Percentiles rank a stretch among this genome's conserved stretches.
Conservation (phyloP, 208 protist genomes). For the Angomonas desouzai region DNA sequence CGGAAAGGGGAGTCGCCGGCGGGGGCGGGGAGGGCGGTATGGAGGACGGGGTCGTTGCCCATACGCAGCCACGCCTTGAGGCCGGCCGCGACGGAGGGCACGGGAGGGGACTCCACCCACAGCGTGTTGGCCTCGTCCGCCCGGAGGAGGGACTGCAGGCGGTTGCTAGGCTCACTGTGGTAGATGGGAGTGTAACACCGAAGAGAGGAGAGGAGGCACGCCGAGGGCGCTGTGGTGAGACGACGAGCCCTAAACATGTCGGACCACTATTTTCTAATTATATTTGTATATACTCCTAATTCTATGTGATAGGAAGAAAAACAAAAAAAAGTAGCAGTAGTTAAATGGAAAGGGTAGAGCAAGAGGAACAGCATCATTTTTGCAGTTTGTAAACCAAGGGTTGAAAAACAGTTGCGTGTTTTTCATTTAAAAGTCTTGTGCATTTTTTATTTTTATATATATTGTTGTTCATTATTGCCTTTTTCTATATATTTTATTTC, state of each 20-base stretch:
- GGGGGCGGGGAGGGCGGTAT: constrained; percentile 15
- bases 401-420: no score
- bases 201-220: not conserved
- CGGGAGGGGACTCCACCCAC: constrained; percentile 35
- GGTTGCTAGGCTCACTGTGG: constrained; percentile 28
- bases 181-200: constrained; percentile 82
- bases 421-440: not conserved
- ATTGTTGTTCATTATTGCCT: not conserved
- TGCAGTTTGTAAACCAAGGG: no score
- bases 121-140: constrained; percentile 60
- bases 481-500: constrained; percentile 8
- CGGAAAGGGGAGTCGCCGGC: constrained; percentile 57
- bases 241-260: not conserved
- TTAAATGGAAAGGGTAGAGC: not conserved
- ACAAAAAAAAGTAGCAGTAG: constrained; percentile 2
- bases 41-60: constrained; percentile 82
- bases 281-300: constrained; percentile 12
- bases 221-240: not conserved
- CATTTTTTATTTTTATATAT: constrained; percentile 3
- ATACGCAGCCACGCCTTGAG: constrained; percentile 77
- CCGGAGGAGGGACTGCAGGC: constrained; percentile 27
- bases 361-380: not conserved
- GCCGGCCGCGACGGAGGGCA: constrained; percentile 33
- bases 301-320: not conserved
- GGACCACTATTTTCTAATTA: not conserved